Base-by-base conservation (phyloP, 306 rosid genomes). In the Nissolia schottii region DNA sequence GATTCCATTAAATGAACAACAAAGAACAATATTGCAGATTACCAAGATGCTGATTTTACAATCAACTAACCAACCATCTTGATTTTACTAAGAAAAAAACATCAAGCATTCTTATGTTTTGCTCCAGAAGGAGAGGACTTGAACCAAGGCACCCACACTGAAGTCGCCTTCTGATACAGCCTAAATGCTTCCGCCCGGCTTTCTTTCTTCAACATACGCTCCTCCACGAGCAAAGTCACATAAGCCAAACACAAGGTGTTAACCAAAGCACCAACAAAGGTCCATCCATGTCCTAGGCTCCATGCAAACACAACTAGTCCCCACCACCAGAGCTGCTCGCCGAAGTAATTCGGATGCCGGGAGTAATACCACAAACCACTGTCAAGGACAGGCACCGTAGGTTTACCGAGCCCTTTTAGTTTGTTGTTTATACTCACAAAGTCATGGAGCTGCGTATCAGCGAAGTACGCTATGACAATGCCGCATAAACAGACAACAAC, bases 301-400 rank as follows among this genome's bases (percentile, higher is more conserved):
- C 95, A 89, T 2, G 95, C 78, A 80, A 85, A 94, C 22, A 87
- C 65, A 73, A 70, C 87, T 2, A 91, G 70, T 8, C 98, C 98
- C 96, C 96, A 94, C 98, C 98, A 94, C 98, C 97, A 94, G 46
- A 94, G 61, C 31, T 86, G 94, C 86, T 94, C 99, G 1, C 97
- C 97, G 7, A 91, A 54, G 87, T 94, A 94, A 74, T 94, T 94
- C 0, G 97, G 99, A 79, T 87, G 99, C 55, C 96, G 83, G 4
- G 83, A 85, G 71, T 86, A 91, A 60, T 67, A 77, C 99, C 99
- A 94, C 76, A 89, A 72, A 40, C 99, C 97, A 75, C 49, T 79
- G 62, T 87, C 91, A 27, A 91, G 90, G 46, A 86, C 84, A 37
- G 84, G 67, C 18, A 76, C 81, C 20, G 65, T 7, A 0, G 91